These are phyloP conservation scores for Phytopythium montanum DNA, from an alignment of 352 stramenopile species.

Conservation along the genomic window DNA sequence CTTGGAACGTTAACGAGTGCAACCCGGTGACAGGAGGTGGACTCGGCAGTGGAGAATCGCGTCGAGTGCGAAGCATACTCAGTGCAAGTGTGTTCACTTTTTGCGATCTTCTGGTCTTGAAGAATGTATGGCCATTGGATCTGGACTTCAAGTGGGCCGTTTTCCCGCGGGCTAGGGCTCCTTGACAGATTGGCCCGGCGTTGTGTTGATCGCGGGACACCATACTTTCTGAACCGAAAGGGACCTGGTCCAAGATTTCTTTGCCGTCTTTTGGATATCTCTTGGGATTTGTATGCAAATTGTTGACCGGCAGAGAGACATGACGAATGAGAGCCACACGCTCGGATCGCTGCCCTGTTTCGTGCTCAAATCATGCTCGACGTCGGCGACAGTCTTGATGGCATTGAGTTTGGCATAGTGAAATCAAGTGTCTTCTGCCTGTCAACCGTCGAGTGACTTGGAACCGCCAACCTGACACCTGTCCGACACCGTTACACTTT, in stretches of 20 bases:
- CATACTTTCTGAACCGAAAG: slow-evolving; percentile 7
- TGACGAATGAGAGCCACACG: slow-evolving; percentile 2
- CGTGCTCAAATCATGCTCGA: neutral
- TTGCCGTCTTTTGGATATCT: neutral
- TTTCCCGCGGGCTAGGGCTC: slow-evolving; percentile 4
- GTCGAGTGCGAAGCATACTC: neutral
- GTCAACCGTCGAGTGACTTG: neutral
- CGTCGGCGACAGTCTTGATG: neutral
- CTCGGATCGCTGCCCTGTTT: neutral
- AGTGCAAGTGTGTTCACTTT: neutral
- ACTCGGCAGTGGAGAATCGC: neutral
- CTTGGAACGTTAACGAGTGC: no score
- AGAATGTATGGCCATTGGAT: slow-evolving; percentile 1
- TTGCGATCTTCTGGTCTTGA: neutral
- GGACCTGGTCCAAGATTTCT: neutral
- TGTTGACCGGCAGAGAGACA: neutral
- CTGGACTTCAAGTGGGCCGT: slow-evolving; percentile 1
- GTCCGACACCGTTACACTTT: slow-evolving; percentile 1
- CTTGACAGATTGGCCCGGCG: slow-evolving; percentile 3
- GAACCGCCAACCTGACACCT: neutral
- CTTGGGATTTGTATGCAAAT: neutral
- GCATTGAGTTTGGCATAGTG: no score
- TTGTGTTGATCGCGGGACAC: neutral
- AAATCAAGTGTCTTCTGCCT: neutral
- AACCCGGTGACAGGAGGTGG: slow-evolving; percentile 5